phyloP scores from a whole-genome alignment of 805 yeast genomes.

The Schwanniomyces pseudopolymorphus region DNA sequence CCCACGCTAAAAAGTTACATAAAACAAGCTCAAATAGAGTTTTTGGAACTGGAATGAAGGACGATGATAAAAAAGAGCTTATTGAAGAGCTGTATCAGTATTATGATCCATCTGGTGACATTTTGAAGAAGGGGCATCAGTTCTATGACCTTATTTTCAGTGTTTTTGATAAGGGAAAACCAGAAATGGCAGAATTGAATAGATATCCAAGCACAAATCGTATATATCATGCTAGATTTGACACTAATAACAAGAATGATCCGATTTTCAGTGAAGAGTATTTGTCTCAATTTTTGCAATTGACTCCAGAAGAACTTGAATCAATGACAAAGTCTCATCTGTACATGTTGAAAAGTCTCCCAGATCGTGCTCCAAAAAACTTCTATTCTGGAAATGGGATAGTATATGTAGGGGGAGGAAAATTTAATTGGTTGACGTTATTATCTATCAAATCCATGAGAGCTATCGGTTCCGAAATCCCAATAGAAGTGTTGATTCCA shows the following conservation, averaged over 20 bases:
- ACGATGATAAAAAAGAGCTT: conserved; percentile 5
- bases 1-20: conserved; percentile 7
- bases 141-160: conserved; percentile 45
- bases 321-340: conserved; percentile 49
- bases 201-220: conserved; percentile 46
- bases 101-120: conserved; percentile 8
- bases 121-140: conserved; percentile 34
- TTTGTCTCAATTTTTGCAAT: conserved; percentile 47
- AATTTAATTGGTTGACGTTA: conserved; percentile 68
- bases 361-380: conserved; percentile 39
- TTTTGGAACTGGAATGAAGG: conserved; percentile 3
- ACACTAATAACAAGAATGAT: conserved; percentile 19
- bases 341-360: conserved; percentile 41
- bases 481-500: conserved; percentile 83
- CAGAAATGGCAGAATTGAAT: conserved; percentile 42
- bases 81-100: conserved; percentile 4
- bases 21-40: conserved; percentile 3
- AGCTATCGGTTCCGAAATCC: conserved; percentile 63
- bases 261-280: conserved; percentile 52
- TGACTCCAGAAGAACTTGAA: conserved; percentile 41
- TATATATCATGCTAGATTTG: conserved; percentile 55
- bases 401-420: conserved; percentile 80
- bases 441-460: conserved; percentile 65
- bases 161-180: conserved; percentile 42
- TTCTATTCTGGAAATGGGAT: conserved; percentile 52